Base-by-base conservation (phyloP, 140 eudicot species). In the Stevia rebaudiana region DNA sequence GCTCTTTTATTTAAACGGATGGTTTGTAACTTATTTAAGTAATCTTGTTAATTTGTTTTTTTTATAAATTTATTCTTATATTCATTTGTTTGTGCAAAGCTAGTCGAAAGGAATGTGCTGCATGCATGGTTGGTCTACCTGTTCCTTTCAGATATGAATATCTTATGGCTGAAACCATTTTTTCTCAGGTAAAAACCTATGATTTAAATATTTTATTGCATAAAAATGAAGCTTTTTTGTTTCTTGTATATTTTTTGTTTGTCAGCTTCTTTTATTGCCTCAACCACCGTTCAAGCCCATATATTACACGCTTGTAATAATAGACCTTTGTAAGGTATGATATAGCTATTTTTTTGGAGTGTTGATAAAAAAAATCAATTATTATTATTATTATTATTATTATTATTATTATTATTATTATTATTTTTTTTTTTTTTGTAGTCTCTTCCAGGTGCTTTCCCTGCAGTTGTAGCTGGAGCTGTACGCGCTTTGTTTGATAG, bases 371-470 rank as follows among this genome's bases (percentile, higher is more conserved):
- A n/a, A n/a, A n/a, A n/a, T n/a, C n/a, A n/a, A n/a, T 48, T 41
- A 8, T 41, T 49, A 36, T 6, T 37, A 28, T 33, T 11, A 50
- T 11, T 52, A 28, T 4, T 1, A 1, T 1, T 58, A 62, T 51
- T 42, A 18, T 56, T 62, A 31, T 70, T 13, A n/a, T 48, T 41
- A 8, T 41, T 49, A 36, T 6, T 37, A 28, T 33, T 11, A 50
- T 11, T 52, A 28, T 4, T 1, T 28, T 1, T 58, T 66, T 51
- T 42, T 23, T 56, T 62, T 39, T 70, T 13, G 44, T 75, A 92
- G 97, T 94, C 97, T 67, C 99, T 94, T 71, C 99, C 99, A 54
- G 99, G 99, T 63, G 99, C 99, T 46, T 94, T 94, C 55, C 99
- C 99, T 11, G 90, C 97, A 64, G 99, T 94, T 76, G 88, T 94